Evolutionary conservation across 805 yeast species (phyloP), one percentile per base, ranked within the genome.

Genomic region (Zygotorulaspora danielsina): DNA sequence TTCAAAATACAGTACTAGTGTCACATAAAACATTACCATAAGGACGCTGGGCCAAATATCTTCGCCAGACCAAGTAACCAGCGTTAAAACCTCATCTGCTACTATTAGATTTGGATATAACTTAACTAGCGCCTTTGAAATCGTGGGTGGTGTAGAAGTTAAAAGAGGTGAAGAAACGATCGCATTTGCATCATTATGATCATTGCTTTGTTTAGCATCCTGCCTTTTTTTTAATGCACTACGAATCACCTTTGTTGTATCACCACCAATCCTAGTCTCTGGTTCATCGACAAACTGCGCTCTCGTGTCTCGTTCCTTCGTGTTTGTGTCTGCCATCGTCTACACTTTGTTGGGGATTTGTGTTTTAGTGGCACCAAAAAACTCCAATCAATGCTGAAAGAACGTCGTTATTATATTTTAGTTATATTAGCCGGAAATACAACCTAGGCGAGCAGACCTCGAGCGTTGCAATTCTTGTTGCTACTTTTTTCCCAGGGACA

Each of bases 1-100:
- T 53, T 88, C 95, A 57, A 84, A 85, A 63, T 88, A 85, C n/a
- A 83, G 63, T 15, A 86, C 84, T 3, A 73, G 55, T 4, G 82
- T 64, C 1, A 78, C 66, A 59, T 75, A 80, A 9, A 68, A 51
- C 20, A 52, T 19, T 10, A 56, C 47, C 32, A 82, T 52, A 19
- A 87, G 70, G 13, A 84, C 66, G 52, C 87, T 78, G 40, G 81
- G 64, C 86, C 90, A 87, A 22, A 75, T 70, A 58, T 86, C 93
- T 25, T 84, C 89, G 46, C 80, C 79, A 2, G 97, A 84, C 98
- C 98, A 90, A 0, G 97, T 89, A 25, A 85, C 61, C 27, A 88
- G 70, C 30, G 85, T 79, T 39, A 88, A 68, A 2, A 76, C 46
- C 49, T 79, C 78, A 59, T 89, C 87, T 7, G 80, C 76, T 1